These are phyloP conservation scores for Tricholoma hemisulphureum DNA, from an alignment of 768 basidiomycete species.

Conservation along the genomic window DNA sequence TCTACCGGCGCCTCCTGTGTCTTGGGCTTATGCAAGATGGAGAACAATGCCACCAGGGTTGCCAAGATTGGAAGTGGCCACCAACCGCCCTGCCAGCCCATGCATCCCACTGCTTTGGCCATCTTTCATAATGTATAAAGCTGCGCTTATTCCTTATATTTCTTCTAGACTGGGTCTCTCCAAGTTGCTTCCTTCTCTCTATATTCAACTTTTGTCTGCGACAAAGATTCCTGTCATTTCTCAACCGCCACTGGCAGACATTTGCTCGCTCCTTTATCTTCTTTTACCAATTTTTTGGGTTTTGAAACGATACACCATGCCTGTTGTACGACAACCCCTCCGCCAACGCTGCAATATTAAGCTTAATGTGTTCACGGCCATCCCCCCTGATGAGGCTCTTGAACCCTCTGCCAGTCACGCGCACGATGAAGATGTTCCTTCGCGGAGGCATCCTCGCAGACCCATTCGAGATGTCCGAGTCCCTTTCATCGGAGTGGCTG, in stretches of 20 bases:
- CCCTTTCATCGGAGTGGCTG: slow-evolving; percentile 3
- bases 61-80: background rate
- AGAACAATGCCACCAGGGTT: background rate
- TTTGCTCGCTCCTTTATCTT: background rate
- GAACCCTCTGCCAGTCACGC: background rate
- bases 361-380: slow-evolving; percentile 19
- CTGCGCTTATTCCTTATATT: background rate
- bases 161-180: background rate
- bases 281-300: background rate
- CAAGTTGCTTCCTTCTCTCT: background rate
- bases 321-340: slow-evolving; percentile 20
- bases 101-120: slow-evolving; percentile 4
- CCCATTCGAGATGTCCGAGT: slow-evolving; percentile 4
- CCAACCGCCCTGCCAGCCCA: background rate
- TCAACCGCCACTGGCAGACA: background rate
- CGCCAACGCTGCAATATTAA: slow-evolving; percentile 25
- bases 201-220: slow-evolving; percentile 3
- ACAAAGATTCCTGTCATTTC: background rate
- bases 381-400: slow-evolving; percentile 6
- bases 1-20: background rate
- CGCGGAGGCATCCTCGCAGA: slow-evolving; percentile 8
- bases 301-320: slow-evolving; percentile 13
- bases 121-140: background rate
- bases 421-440: background rate
- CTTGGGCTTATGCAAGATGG: background rate